Percentiles rank a stretch among this genome's conserved stretches.
Conservation (phyloP, 371 early-diverging fungal species). For the Blakeslea trispora region DNA sequence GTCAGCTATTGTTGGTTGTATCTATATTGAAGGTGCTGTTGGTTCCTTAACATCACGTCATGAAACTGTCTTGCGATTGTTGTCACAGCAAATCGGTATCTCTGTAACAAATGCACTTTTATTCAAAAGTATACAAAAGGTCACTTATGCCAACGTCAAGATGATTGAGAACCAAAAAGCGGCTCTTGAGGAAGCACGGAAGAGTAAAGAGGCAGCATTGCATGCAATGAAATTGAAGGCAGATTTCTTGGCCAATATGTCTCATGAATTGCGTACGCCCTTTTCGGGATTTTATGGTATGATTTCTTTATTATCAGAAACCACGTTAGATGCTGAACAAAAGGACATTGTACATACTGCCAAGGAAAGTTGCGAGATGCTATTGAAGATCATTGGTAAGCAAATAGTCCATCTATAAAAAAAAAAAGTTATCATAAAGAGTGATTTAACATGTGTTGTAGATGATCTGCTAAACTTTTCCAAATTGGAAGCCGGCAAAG, state of each 20-base stretch:
- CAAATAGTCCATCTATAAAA: too few relatives aligned
- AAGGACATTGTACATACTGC: slow-evolving; percentile 61
- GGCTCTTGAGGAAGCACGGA: slow-evolving; percentile 51
- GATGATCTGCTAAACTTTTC: slow-evolving; percentile 57
- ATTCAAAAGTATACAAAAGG: slow-evolving; percentile 55
- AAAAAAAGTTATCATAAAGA: too few relatives aligned
- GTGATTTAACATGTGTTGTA: slow-evolving; percentile 7
- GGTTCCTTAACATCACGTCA: slow-evolving; percentile 56
- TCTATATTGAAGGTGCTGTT: slow-evolving; percentile 59
- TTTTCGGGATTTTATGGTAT: slow-evolving; percentile 69
- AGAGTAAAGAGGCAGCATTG: slow-evolving; percentile 53
- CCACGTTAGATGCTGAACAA: slow-evolving; percentile 57
- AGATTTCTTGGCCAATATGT: slow-evolving; percentile 65
- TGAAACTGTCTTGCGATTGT: slow-evolving; percentile 50
- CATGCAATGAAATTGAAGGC: slow-evolving; percentile 53
- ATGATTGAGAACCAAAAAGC: slow-evolving; percentile 57
- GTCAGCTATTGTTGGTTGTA: slow-evolving; percentile 54
- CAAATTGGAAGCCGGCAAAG: slow-evolving; percentile 56
- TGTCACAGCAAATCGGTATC: slow-evolving; percentile 63
- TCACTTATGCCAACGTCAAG: slow-evolving; percentile 44
- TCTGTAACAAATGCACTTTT: slow-evolving; percentile 61
- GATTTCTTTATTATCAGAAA: slow-evolving; percentile 60
- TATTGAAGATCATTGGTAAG: slow-evolving; percentile 50
- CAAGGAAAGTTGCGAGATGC: slow-evolving; percentile 61
- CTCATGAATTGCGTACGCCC: slow-evolving; percentile 61